A percentile compares a stretch with the other conserved stretches of the same genome.
Conservation (phyloP, 805 yeast genomes). For the Isabelozyma rhagii region DNA sequence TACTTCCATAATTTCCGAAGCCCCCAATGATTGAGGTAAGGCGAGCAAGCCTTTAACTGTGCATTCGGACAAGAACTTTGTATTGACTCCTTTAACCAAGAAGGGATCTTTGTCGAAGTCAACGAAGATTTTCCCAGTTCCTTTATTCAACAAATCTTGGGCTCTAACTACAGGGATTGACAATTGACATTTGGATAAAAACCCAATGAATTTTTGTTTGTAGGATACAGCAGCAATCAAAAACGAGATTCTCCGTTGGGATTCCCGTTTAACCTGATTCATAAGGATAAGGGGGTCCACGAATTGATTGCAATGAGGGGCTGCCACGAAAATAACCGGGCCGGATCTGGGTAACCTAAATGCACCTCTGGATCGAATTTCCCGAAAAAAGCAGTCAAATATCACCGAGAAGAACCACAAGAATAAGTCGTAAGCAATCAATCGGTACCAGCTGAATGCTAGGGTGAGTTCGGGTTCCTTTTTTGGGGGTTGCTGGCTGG, state of each 20-base stretch:
- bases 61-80: slow-evolving; percentile 64
- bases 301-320: slow-evolving; percentile 96
- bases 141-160: slow-evolving; percentile 74
- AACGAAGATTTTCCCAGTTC: slow-evolving; percentile 61
- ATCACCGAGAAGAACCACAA: slow-evolving; percentile 36
- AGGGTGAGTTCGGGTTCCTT: background rate
- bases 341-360: slow-evolving; percentile 67
- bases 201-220: slow-evolving; percentile 64
- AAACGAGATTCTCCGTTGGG: slow-evolving; percentile 71
- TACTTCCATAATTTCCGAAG: slow-evolving; percentile 64
- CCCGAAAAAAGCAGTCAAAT: slow-evolving; percentile 75
- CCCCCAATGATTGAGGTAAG: slow-evolving; percentile 75
- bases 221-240: slow-evolving; percentile 83
- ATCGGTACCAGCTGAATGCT: slow-evolving; percentile 20
- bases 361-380: slow-evolving; percentile 85
- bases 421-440: slow-evolving; percentile 30
- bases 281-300: slow-evolving; percentile 78
- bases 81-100: slow-evolving; percentile 59
- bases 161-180: slow-evolving; percentile 92
- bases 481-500: background rate
- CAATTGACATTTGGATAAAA: slow-evolving; percentile 69
- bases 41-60: slow-evolving; percentile 66
- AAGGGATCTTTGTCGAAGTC: slow-evolving; percentile 53
- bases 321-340: slow-evolving; percentile 89
- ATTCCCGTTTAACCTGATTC: slow-evolving; percentile 70